Conservation (phyloP, 208 protist species). For the Trypanosoma rangeli region DNA sequence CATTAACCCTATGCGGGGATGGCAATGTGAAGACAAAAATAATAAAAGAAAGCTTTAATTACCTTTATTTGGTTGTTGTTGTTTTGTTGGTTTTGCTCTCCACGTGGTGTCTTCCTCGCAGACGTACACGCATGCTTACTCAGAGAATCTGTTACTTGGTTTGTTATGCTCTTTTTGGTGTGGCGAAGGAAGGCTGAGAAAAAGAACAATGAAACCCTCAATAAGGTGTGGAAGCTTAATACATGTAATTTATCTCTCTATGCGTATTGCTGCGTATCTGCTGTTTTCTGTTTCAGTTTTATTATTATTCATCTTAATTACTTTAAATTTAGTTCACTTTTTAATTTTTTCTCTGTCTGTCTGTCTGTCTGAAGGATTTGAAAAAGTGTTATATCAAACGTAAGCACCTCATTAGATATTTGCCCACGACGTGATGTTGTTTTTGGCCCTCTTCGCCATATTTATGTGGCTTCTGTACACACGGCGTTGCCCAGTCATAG, state of each 20-base stretch:
- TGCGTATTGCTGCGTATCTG: constrained; percentile 1
- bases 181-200: not conserved
- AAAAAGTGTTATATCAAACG: not conserved
- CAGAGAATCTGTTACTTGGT: not conserved
- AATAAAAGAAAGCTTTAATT: no score
- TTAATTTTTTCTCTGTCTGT: constrained; percentile 13
- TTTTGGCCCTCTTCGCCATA: constrained; percentile 35
- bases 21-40: no score
- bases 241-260: not conserved
- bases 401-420: not conserved
- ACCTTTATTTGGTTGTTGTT: constrained; percentile 4
- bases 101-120: not conserved
- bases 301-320: constrained; percentile 8
- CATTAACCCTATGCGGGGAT: no score
- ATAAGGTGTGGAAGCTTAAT: not conserved
- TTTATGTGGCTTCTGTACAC: constrained; percentile 49
- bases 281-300: not conserved
- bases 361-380: constrained; percentile 8
- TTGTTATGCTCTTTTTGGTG: not conserved
- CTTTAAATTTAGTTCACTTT: constrained; percentile 5
- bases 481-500: constrained; percentile 45
- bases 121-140: not conserved
- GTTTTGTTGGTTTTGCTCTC: constrained; percentile 6
- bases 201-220: not conserved
- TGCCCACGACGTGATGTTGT: not conserved